Evolutionary conservation across 371 early-diverging fungal species (phyloP), one percentile per base, ranked within the genome.

Genomic region (Rhizopus delemar): DNA sequence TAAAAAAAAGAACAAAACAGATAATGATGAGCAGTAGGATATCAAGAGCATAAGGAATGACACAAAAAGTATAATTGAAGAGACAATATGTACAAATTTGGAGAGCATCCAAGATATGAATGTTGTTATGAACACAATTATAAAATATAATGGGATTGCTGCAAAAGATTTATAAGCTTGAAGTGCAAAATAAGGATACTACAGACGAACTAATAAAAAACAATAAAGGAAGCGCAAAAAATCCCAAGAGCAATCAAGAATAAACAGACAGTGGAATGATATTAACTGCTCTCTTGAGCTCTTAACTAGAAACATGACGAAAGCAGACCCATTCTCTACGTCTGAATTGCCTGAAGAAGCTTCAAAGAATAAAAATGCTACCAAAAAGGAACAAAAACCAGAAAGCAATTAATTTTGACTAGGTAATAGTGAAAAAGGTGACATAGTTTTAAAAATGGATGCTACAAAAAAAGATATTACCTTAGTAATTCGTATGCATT

Each of bases 401-500:
- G 39, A 38, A 38, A 8, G 11, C 13, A 8, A 38, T 38, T 2
- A 38, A 5, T 0, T 13, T 6, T 5, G 39, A 2, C 11, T 13
- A 13, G 39, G 13, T 38, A 2, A 38, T 11, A 5, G 11, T 2
- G 39, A 38, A 38, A 66, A 66, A 43, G 66, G 60, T 32, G 69
- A 69, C 32, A 57, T 69, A 8, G 61, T 69, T 8, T 60, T 69
- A 16, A 69, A 65, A 12, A 66, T 69, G 5, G 69, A 69, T 34
- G 69, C 69, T 12, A 69, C 65, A 12, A 69, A 65, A 65, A 22
- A 59, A 46, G 69, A 66, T 22, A 65, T 69, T 13, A 65, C 66
- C 0, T 69, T 69, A 33, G 33, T 43, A n/a, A 65, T 69, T 41
- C 69, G 62, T 41, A 69, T 69, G 41, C 69, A 65, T 62, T 11